phyloP scores from a whole-genome alignment of 2,329 filamentous ascomycete genomes.

The Alternaria sp. region DNA sequence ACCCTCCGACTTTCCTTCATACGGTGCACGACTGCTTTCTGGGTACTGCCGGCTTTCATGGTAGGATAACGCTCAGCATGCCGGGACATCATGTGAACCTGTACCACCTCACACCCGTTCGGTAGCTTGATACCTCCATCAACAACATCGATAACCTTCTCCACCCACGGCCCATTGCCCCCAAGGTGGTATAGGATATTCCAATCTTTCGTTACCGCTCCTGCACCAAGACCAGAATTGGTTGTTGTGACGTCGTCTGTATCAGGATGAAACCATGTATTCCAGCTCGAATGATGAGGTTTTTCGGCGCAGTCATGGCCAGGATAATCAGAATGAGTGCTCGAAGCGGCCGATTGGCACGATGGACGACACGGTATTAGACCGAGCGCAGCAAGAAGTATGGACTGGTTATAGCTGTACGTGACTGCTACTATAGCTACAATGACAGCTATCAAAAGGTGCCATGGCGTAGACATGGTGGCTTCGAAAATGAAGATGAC shows the following conservation, averaged over 20 bases:
- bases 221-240: slow-evolving; percentile 34
- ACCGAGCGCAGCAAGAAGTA: background rate
- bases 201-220: slow-evolving; percentile 52
- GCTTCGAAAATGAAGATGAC: background rate
- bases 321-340: slow-evolving; percentile 29
- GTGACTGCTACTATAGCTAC: slow-evolving; percentile 11
- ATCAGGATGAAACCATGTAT: slow-evolving; percentile 48
- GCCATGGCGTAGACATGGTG: slow-evolving; percentile 11
- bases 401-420: background rate
- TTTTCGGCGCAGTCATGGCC: slow-evolving; percentile 38
- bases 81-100: slow-evolving; percentile 69
- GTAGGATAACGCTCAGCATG: slow-evolving; percentile 68
- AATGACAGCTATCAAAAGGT: slow-evolving; percentile 1
- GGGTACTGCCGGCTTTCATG: slow-evolving; percentile 59
- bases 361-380: slow-evolving; percentile 10
- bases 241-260: slow-evolving; percentile 14
- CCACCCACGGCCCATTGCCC: slow-evolving; percentile 65
- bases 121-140: slow-evolving; percentile 56
- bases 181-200: slow-evolving; percentile 64
- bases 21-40: slow-evolving; percentile 58
- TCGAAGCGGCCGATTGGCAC: background rate
- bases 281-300: slow-evolving; percentile 47
- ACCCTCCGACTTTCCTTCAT: slow-evolving; percentile 54
- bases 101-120: slow-evolving; percentile 61
- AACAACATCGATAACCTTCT: slow-evolving; percentile 56